These are phyloP conservation scores for Pugionium cornutum DNA, from an alignment of 345 rosid species.

Conservation along the genomic window DNA sequence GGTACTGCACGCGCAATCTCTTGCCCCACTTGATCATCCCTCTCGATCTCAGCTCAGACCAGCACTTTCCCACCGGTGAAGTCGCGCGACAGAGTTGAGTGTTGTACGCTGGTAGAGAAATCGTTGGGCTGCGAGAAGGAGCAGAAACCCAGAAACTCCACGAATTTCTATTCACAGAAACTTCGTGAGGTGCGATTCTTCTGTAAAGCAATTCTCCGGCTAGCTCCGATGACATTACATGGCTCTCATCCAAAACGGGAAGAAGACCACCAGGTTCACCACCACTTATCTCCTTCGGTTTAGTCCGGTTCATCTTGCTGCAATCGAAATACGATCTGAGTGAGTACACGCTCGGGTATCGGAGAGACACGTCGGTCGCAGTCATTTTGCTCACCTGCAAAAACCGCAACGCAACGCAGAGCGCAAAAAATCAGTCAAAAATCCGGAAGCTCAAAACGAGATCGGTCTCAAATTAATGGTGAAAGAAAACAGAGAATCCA, in stretches of 20 bases:
- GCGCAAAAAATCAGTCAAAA: background rate
- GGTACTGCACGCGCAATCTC: slow-evolving; percentile 60
- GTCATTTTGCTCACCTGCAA: slow-evolving; percentile 73
- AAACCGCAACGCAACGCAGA: background rate
- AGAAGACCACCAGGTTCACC: slow-evolving; percentile 40
- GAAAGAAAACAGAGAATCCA: slow-evolving; percentile 5
- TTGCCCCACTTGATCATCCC: slow-evolving; percentile 76
- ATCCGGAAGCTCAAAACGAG: background rate
- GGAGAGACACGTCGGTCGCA: slow-evolving; percentile 53
- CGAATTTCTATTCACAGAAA: slow-evolving; percentile 44
- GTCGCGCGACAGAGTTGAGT: slow-evolving; percentile 24
- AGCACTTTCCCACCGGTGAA: slow-evolving; percentile 49
- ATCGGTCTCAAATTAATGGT: background rate
- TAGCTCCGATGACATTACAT: slow-evolving; percentile 46
- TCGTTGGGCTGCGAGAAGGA: background rate
- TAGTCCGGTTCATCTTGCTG: slow-evolving; percentile 26
- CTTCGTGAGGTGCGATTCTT: slow-evolving; percentile 56
- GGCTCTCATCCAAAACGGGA: slow-evolving; percentile 77
- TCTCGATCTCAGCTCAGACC: slow-evolving; percentile 50
- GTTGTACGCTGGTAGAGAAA: slow-evolving; percentile 29
- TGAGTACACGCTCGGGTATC: slow-evolving; percentile 67
- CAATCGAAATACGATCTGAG: slow-evolving; percentile 53
- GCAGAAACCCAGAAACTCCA: slow-evolving; percentile 70
- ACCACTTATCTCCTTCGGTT: slow-evolving; percentile 21
- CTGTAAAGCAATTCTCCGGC: slow-evolving; percentile 69